Base-by-base conservation (phyloP, 2,329 filamentous ascomycete genomes). In the Aureobasidium sp. region DNA sequence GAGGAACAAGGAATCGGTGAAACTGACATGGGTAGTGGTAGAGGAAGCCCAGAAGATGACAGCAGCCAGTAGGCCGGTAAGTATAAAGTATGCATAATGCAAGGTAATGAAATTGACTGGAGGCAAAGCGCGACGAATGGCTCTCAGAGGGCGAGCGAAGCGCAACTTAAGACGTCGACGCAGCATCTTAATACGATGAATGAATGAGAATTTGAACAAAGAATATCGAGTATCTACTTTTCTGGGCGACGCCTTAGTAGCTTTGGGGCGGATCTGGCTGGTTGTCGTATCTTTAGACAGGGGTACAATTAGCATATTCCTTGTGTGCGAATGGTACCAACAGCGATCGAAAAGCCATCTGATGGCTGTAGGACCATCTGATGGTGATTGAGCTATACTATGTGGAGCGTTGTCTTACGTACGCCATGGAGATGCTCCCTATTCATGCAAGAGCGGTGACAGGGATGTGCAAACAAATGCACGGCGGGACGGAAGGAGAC, bases 61-160 rank as follows among this genome's bases (percentile, higher is more conserved):
- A 15, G 85, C 85, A 57, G 77, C 78, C 25, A 86, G 34, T 6
- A 88, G 69, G 57, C 77, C 79, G 7, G 80, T 80, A 11, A 74
- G 63, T 63, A 87, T 77, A 70, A 89, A 89, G 73, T 89, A 89
- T 55, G 78, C 70, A 73, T 88, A 88, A 69, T 89, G 87, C 6
- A 89, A 65, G 10, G 70, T 71, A 44, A 72, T 71, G 66, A 72
- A 72, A 62, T 72, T 72, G 45, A 67, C 53, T 1, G 67, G 68
- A 27, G 69, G 70, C 13, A 58, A 48, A 27, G 50, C 54, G 39
- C 55, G 54, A 21, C 47, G 62, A 15, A 62, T 16, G 15, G 48
- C 53, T 11, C 62, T 55, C 39, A 63, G 30, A 4, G 64, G 39
- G 7, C 48, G 59, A 30, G 57, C 50, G 30, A 65, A 54, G 39